Evolutionary conservation across 2,329 filamentous ascomycete species (phyloP).

Genomic region (Cryphonectria radicalis): DNA sequence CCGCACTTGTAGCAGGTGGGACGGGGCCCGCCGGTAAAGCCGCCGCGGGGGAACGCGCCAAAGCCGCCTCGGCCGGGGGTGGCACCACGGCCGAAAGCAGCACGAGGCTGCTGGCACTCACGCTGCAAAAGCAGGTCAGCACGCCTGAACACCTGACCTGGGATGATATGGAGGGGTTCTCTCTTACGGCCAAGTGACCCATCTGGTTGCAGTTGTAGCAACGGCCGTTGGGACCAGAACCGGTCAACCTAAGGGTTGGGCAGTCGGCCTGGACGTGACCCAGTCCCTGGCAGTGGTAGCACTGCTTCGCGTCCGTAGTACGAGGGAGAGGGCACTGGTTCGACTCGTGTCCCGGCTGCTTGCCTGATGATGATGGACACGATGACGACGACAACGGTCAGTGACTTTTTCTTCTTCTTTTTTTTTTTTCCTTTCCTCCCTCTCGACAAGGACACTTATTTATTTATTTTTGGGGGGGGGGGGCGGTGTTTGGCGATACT

Average conservation of each 20-base stretch:
- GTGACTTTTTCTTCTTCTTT: constrained; percentile 19
- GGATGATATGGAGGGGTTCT: constrained; percentile 21
- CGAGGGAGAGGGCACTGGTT: constrained; percentile 96
- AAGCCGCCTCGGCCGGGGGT: constrained; percentile 74
- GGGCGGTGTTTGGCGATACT: constrained; percentile 40
- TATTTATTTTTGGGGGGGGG: neutral
- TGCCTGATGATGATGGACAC: constrained; percentile 54
- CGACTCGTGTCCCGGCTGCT: constrained; percentile 95
- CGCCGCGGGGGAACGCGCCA: constrained; percentile 70
- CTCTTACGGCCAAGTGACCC: constrained; percentile 83
- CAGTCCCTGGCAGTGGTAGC: constrained; percentile 98
- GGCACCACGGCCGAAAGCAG: constrained; percentile 66
- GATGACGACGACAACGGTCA: constrained; percentile 30
- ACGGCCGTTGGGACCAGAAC: constrained; percentile 73
- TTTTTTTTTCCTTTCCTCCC: too few relatives aligned
- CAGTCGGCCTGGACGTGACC: constrained; percentile 99
- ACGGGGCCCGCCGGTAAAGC: constrained; percentile 68
- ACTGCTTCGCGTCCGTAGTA: constrained; percentile 98
- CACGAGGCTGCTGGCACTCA: constrained; percentile 79
- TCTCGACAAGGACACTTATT: neutral
- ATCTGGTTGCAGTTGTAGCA: constrained; percentile 97
- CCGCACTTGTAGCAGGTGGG: constrained; percentile 77
- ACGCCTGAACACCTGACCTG: constrained; percentile 6
- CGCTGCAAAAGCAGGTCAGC: constrained; percentile 55
- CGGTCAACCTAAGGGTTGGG: constrained; percentile 91